Percentiles rank a stretch among this genome's conserved stretches.
Evolutionary conservation across 2,329 filamentous ascomycete species (phyloP).

Genomic region (Aspergillus fumigatus): DNA sequence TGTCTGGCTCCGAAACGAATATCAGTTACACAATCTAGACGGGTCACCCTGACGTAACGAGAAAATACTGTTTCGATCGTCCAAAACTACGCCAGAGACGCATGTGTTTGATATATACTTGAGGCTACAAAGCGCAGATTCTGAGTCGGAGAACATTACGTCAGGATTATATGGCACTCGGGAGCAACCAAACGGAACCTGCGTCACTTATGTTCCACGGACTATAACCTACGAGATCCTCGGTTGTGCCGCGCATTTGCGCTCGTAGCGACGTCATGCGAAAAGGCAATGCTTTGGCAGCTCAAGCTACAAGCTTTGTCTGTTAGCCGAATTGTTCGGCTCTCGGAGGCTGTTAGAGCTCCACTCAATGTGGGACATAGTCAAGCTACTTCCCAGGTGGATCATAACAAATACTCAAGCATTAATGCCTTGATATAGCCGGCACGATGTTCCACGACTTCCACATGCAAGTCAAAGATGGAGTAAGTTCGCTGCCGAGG

Average conservation of each 20-base stretch:
- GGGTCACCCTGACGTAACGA: background rate
- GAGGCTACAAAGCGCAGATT: background rate
- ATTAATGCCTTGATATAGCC: no score
- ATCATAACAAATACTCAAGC: no score
- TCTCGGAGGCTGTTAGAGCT: no score
- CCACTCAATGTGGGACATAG: no score
- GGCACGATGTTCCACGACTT: no score
- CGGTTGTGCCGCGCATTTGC: background rate
- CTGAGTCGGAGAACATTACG: background rate
- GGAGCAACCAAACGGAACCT: background rate
- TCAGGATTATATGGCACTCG: background rate
- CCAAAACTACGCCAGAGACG: no score
- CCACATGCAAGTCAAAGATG: no score
- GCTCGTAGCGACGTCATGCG: background rate
- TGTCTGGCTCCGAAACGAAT: background rate
- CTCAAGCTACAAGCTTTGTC: no score
- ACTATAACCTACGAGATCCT: no score
- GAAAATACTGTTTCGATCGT: background rate
- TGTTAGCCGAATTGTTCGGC: no score
- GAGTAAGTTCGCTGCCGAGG: no score
- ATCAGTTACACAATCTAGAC: background rate
- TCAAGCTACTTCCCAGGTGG: no score
- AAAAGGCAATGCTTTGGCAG: background rate
- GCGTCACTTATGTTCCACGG: background rate
- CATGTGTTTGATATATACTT: background rate